These are phyloP conservation scores for Pestalotiopsis sp. DNA, from an alignment of 2,329 filamentous ascomycete species.

Conservation along the genomic window DNA sequence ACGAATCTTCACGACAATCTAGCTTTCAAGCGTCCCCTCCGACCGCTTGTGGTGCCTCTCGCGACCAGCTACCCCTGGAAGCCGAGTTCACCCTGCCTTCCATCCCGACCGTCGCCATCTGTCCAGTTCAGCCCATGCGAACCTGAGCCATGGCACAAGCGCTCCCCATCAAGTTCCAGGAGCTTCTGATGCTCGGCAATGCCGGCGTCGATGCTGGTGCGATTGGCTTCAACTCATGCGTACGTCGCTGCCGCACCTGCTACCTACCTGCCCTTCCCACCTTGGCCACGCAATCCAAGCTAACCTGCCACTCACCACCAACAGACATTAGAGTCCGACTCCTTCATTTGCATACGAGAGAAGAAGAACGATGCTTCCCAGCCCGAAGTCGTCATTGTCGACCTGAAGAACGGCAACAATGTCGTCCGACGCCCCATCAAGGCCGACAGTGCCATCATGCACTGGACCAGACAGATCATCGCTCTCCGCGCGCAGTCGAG, in stretches of 20 bases:
- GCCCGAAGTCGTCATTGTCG: conserved; percentile 94
- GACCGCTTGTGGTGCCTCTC: conserved; percentile 6
- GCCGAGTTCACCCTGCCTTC: background rate
- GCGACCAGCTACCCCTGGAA: background rate
- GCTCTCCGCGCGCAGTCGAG: conserved; percentile 91
- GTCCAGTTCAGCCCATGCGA: conserved; percentile 22
- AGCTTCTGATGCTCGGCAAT: conserved; percentile 71
- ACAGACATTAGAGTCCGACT: conserved; percentile 96
- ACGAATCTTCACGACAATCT: conserved; percentile 1
- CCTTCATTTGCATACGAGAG: conserved; percentile 94
- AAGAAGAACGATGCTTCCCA: conserved; percentile 82
- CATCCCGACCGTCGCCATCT: background rate
- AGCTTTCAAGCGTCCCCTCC: background rate
- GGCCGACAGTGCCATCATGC: conserved; percentile 99
- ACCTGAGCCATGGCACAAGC: conserved; percentile 54
- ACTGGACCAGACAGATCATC: conserved; percentile 95
- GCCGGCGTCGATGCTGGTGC: conserved; percentile 45
- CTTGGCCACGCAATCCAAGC: conserved; percentile 11
- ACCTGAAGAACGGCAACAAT: conserved; percentile 97
- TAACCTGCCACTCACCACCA: conserved; percentile 20
- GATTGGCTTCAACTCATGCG: conserved; percentile 87
- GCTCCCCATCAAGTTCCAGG: conserved; percentile 90
- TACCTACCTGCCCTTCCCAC: conserved; percentile 9
- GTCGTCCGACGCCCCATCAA: conserved; percentile 94
- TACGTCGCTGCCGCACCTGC: conserved; percentile 45